phyloP scores from a whole-genome alignment of 345 rosid species.

The Stellera chamaejasme region DNA sequence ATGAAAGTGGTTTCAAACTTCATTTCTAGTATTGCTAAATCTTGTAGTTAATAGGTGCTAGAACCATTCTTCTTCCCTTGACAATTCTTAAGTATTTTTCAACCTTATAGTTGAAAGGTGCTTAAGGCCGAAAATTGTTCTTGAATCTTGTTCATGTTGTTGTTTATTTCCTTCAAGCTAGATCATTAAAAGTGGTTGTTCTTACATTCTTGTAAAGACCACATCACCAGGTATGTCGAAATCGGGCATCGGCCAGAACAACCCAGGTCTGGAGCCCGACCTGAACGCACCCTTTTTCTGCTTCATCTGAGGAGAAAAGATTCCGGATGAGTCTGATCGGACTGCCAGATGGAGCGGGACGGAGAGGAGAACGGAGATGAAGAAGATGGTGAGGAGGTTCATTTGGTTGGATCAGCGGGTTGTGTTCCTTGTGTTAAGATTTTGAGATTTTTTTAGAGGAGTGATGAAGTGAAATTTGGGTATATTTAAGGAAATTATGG shows the following conservation, averaged over 20 bases:
- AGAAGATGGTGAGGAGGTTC: constrained; percentile 21
- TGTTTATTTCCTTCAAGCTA: too few species aligned
- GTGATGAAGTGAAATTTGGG: constrained; percentile 3
- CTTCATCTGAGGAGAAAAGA: constrained; percentile 19
- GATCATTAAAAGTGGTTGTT: too few species aligned
- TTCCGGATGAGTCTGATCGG: constrained; percentile 32
- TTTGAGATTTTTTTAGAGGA: neutral
- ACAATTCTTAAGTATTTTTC: too few species aligned
- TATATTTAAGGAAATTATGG: constrained; percentile 1
- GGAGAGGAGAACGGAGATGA: constrained; percentile 26
- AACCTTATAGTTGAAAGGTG: too few species aligned
- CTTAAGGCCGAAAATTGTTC: too few species aligned
- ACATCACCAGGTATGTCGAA: constrained; percentile 52
- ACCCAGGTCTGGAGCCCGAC: constrained; percentile 33
- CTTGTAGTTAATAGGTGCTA: too few species aligned
- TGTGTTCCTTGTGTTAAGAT: neutral
- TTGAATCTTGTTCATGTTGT: too few species aligned
- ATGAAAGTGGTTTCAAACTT: too few species aligned
- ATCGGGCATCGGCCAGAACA: constrained; percentile 40
- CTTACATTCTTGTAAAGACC: too few species aligned
- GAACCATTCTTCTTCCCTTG: too few species aligned
- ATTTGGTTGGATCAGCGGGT: constrained; percentile 7
- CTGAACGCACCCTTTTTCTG: constrained; percentile 12
- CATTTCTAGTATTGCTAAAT: too few species aligned
- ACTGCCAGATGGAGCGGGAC: constrained; percentile 26